A percentile compares a stretch with the other conserved stretches of the same genome.
phyloP scores from a whole-genome alignment of 192 early-diverging fungal species.

The Chytriomyces sp. region DNA sequence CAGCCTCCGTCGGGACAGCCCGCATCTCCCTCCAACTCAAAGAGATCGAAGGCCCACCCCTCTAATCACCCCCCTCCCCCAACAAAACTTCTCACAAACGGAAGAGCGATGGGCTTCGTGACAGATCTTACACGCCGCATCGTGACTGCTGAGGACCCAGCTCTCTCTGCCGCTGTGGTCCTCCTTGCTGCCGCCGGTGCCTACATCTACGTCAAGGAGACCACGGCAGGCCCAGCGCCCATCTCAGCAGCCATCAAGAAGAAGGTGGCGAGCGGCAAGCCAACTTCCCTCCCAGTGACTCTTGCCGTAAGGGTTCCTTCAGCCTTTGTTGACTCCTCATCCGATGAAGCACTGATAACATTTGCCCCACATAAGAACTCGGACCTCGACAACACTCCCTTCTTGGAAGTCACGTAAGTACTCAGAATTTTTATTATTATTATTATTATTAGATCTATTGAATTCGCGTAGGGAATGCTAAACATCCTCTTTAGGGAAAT shows the following conservation, averaged over 20 bases:
- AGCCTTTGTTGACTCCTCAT: neutral
- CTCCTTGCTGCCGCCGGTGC: neutral
- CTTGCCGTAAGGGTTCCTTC: neutral
- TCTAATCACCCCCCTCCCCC: no score
- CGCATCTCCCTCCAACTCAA: no score
- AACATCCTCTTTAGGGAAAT: no score
- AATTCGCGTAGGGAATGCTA: no score
- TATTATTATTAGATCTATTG: no score
- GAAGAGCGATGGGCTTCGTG: neutral
- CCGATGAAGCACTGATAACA: neutral
- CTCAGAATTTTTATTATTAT: no score
- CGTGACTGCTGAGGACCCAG: neutral
- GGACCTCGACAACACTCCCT: constrained; percentile 17
- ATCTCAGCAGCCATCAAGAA: neutral
- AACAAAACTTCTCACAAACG: no score
- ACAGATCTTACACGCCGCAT: neutral
- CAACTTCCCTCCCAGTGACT: constrained; percentile 2
- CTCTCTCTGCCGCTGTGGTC: constrained; percentile 1
- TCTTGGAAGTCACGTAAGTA: constrained; percentile 16
- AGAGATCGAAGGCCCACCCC: no score
- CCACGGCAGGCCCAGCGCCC: neutral
- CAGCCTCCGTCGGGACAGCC: no score
- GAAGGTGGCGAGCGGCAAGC: neutral
- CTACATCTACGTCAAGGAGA: constrained; percentile 5
- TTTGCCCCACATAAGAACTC: neutral